Evolutionary conservation across 164 flowering plant species (phyloP).

Genomic region (Annona squamosa): DNA sequence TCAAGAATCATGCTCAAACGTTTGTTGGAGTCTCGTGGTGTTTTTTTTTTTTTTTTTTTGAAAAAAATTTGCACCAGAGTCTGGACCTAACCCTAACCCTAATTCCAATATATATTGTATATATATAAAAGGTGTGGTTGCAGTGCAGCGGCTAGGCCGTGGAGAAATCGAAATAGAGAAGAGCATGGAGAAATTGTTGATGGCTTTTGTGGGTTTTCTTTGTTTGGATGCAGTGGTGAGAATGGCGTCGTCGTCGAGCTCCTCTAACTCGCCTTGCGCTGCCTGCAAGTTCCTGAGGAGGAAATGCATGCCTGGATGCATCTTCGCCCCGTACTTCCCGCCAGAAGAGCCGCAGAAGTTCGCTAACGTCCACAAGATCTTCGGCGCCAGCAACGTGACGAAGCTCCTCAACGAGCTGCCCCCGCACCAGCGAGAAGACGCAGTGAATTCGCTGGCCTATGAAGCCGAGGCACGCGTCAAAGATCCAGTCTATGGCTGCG

Average conservation of each 20-base stretch:
- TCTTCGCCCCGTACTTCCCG: constrained; percentile 64
- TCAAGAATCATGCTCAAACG: background rate
- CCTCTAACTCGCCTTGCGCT: constrained; percentile 61
- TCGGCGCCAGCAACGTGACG: constrained; percentile 71
- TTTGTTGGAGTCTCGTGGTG: background rate
- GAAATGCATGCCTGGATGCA: constrained; percentile 54
- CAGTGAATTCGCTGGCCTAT: constrained; percentile 63
- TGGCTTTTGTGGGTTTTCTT: background rate
- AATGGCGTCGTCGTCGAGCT: constrained; percentile 44
- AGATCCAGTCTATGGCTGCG: constrained; percentile 78
- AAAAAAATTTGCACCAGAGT: background rate
- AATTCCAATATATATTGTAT: background rate
- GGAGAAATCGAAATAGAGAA: background rate
- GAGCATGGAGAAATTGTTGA: constrained; percentile 1
- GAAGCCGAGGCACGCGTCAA: constrained; percentile 73
- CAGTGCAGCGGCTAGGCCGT: background rate
- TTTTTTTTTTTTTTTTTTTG: background rate
- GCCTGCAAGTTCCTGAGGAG: constrained; percentile 69
- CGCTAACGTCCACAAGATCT: constrained; percentile 63
- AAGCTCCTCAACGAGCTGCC: constrained; percentile 55
- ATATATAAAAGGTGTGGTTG: background rate
- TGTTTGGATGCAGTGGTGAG: constrained; percentile 12
- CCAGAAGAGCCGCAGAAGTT: constrained; percentile 71
- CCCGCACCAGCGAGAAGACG: constrained; percentile 62
- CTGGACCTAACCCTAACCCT: constrained; percentile 13